These are phyloP conservation scores for Aspergillus awamori DNA, from an alignment of 2,329 filamentous ascomycete genomes.

Conservation along the genomic window DNA sequence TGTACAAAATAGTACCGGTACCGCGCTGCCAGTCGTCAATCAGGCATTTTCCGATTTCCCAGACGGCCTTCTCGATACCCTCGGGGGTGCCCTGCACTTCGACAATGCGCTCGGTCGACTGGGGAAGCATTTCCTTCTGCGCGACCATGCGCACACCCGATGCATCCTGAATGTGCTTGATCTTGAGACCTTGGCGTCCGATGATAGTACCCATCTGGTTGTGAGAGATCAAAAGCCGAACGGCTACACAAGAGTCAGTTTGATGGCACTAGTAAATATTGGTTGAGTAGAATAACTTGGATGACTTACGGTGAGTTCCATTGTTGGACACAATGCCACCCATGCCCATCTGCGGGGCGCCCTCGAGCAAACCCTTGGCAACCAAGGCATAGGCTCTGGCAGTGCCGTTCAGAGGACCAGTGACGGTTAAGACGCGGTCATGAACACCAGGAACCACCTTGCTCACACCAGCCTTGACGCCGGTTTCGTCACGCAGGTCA, in stretches of 20 bases:
- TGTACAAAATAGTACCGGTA: conserved; percentile 95
- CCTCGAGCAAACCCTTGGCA: conserved; percentile 86
- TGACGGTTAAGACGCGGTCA: conserved; percentile 94
- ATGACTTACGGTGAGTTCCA: conserved; percentile 80
- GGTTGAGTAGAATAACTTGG: background rate
- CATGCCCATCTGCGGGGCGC: conserved; percentile 94
- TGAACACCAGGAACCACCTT: conserved; percentile 98
- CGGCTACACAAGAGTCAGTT: conserved; percentile 60
- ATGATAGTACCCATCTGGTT: conserved; percentile 99
- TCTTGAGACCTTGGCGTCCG: conserved; percentile 92
- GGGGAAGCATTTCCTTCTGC: conserved; percentile 98
- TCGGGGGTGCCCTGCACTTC: conserved; percentile 94
- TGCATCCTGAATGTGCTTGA: conserved; percentile 98
- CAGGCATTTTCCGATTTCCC: conserved; percentile 98
- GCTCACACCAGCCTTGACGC: conserved; percentile 96
- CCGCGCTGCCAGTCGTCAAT: conserved; percentile 98
- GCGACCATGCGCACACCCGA: conserved; percentile 98
- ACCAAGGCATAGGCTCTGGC: conserved; percentile 93
- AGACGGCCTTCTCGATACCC: conserved; percentile 91
- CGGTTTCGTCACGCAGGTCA: conserved; percentile 94
- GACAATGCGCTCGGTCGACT: conserved; percentile 97
- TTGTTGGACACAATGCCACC: conserved; percentile 83
- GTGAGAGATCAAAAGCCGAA: conserved; percentile 97
- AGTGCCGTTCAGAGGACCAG: conserved; percentile 83
- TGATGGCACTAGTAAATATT: background rate